Conservation (phyloP, 306 rosid species). For the Vicia faba region DNA sequence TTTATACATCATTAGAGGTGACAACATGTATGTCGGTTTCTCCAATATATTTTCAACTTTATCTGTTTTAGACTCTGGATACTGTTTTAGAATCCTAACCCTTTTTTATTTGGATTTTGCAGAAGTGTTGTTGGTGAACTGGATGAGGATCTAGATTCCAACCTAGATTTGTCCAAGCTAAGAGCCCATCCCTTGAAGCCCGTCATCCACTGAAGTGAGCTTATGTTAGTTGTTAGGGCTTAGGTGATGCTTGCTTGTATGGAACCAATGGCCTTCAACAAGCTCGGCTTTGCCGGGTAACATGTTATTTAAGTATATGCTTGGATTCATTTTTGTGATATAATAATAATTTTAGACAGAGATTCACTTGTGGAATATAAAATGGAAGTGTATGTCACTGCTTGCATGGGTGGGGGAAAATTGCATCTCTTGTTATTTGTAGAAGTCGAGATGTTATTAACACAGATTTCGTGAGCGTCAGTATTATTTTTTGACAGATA, state of each 20-base stretch:
- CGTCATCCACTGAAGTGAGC: conserved; percentile 68
- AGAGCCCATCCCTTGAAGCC: conserved; percentile 92
- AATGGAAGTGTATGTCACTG: neutral
- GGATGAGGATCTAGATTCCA: conserved; percentile 88
- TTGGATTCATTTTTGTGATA: no score
- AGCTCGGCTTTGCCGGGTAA: no score
- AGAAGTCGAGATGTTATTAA: neutral
- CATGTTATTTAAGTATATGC: no score
- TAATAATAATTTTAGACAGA: no score
- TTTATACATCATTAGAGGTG: conserved; percentile 89
- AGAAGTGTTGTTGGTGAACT: conserved; percentile 96
- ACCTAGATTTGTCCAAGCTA: conserved; percentile 69
- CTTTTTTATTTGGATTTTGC: conserved; percentile 43
- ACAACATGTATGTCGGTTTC: conserved; percentile 68
- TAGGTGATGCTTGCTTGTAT: conserved; percentile 1
- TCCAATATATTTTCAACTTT: neutral
- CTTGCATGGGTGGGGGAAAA: neutral
- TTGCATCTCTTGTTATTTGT: no score
- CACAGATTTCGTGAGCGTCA: neutral
- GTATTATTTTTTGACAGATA: no score
- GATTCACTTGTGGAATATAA: no score
- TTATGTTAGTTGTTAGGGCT: neutral
- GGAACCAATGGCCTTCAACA: no score
- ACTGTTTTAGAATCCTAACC: neutral
- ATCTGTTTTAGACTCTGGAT: neutral